Base-by-base conservation (phyloP, 768 basidiomycete genomes). In the Lactarius hengduanensis region DNA sequence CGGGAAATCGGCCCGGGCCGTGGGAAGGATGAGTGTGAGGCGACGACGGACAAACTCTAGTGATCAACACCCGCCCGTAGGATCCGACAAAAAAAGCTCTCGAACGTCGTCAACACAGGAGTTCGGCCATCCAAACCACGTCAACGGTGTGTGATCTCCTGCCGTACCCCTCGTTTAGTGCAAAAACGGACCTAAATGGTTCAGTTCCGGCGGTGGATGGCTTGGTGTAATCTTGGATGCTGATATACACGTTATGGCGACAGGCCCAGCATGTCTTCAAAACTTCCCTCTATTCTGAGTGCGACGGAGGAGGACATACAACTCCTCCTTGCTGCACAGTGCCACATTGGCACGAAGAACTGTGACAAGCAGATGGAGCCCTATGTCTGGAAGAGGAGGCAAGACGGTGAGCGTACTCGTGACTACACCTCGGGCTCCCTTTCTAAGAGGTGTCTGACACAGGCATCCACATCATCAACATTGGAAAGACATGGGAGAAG, bases 401-500 rank as follows among this genome's bases (percentile, higher is more conserved):
- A 88, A 69, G 97, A 99, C 80, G 97, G 97, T 96, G 73, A 78
- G 91, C 78, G 16, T n/a, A 43, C 53, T 38, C 30, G 13, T 53
- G 38, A 38, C 63, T 7, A 15, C 16, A 30, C 26, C 22, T 13
- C 9, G 16, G 40, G 59, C 36, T 3, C 56, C 59, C 8, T 53
- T 70, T 70, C 65, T 69, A 59, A 62, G 58, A n/a, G 54, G 15
- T 59, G 22, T 41, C 59, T 15, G 67, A 57, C 61, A 28, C 78
- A 97, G 96, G 96, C 72, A 93, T 98, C 79, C 90, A 99, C 82
- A 82, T 99, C 76, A 79, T 98, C 74, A 97, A 98, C 88, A 91
- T 98, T 72, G 97, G 97, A 76, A 99, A 98, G 86, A 99, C 96
- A 71, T 98, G 96, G 96, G 96, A 98, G 81, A 99, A 99, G 80